A percentile compares a stretch with the other conserved stretches of the same genome.
Evolutionary conservation across 352 stramenopile species (phyloP).

Genomic region (Phytopythium oedochilum): DNA sequence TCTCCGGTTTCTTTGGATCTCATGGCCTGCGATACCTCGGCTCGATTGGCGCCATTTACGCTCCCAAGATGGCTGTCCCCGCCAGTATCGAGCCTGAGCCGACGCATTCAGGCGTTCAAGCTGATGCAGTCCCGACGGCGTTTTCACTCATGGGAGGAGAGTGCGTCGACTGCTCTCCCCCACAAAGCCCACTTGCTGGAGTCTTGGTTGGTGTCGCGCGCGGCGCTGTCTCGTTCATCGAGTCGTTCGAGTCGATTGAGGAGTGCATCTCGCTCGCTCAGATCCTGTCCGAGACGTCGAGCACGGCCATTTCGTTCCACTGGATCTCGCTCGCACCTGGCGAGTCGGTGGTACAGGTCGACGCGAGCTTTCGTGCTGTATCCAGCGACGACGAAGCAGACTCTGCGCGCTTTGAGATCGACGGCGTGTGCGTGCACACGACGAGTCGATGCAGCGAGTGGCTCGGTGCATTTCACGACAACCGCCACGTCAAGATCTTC

Average conservation of each 20-base stretch:
- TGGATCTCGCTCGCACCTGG: neutral
- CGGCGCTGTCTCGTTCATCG: neutral
- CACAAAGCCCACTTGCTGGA: neutral
- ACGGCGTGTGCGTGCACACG: slow-evolving; percentile 65
- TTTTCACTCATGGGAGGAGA: neutral
- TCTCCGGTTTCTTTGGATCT: slow-evolving; percentile 37
- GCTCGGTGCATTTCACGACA: slow-evolving; percentile 35
- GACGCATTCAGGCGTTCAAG: too few species aligned
- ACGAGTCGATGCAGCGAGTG: slow-evolving; percentile 47
- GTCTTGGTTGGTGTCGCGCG: neutral
- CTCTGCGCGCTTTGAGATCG: slow-evolving; percentile 11
- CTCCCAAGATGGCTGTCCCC: neutral
- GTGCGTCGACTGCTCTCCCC: neutral
- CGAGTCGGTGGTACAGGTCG: slow-evolving; percentile 47
- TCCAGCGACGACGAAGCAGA: too few species aligned
- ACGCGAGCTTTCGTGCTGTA: slow-evolving; percentile 21
- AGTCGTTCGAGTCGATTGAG: slow-evolving; percentile 1
- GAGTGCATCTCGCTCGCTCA: neutral
- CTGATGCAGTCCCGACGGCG: neutral
- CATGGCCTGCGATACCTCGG: slow-evolving; percentile 30
- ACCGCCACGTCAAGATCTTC: slow-evolving; percentile 27
- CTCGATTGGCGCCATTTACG: slow-evolving; percentile 25
- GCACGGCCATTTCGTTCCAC: neutral
- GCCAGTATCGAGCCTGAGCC: neutral
- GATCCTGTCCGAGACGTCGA: neutral